phyloP scores from a whole-genome alignment of 2,329 filamentous ascomycete species.

The Ustulina deusta region DNA sequence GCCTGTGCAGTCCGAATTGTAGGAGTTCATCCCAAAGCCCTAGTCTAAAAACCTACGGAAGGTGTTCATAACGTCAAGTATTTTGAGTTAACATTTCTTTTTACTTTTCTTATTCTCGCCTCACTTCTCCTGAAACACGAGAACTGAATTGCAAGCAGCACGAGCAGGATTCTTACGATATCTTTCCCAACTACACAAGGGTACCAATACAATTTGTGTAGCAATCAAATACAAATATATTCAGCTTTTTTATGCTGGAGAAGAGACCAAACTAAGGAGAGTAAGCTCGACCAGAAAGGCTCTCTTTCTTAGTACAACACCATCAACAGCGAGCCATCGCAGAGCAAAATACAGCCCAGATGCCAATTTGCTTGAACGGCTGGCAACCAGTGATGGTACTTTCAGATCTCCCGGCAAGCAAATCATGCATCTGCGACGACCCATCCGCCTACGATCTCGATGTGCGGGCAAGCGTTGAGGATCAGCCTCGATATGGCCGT shows the following conservation, averaged over 20 bases:
- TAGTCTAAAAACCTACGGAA: not conserved
- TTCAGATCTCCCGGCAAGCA: slow-evolving; percentile 41
- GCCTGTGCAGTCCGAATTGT: not conserved
- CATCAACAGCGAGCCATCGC: not conserved
- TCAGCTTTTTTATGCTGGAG: not conserved
- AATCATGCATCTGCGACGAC: slow-evolving; percentile 36
- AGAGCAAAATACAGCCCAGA: slow-evolving; percentile 1
- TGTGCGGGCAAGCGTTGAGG: slow-evolving; percentile 26
- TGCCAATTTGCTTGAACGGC: slow-evolving; percentile 2
- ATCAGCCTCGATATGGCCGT: slow-evolving; percentile 5
- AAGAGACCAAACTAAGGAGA: not conserved
- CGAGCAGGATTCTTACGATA: not conserved
- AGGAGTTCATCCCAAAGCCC: not conserved
- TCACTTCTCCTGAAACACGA: not conserved
- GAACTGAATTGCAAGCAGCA: slow-evolving; percentile 2
- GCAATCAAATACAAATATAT: not conserved
- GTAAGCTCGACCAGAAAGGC: not conserved
- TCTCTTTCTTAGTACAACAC: not conserved
- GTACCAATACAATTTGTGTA: not conserved
- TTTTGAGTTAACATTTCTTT: not conserved
- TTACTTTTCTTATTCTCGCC: not conserved
- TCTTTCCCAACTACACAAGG: not conserved
- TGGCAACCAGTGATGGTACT: slow-evolving; percentile 1
- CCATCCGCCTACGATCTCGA: slow-evolving; percentile 32
- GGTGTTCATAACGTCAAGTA: not conserved